Evolutionary conservation across 768 basidiomycete species (phyloP).

Genomic region (Termitomyces heimii): DNA sequence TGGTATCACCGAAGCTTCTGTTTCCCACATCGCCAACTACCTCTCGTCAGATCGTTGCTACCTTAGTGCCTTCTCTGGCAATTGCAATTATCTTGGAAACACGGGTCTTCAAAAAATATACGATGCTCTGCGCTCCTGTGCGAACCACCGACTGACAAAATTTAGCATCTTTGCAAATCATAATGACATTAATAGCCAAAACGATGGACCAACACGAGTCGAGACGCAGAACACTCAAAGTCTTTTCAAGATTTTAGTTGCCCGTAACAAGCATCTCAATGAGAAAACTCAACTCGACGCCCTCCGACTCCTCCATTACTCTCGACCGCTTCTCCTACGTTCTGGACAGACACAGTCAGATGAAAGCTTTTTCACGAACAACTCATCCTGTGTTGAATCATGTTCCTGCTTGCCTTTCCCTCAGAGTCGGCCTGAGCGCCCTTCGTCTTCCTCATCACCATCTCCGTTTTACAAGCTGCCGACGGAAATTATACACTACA

Average conservation of each 20-base stretch:
- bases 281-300: constrained; percentile 38
- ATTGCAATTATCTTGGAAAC: constrained; percentile 48
- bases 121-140: constrained; percentile 26
- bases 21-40: constrained; percentile 39
- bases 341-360: constrained; percentile 10
- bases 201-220: background rate
- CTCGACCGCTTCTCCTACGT: constrained; percentile 45
- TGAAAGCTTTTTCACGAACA: background rate
- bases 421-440: background rate
- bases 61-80: constrained; percentile 45
- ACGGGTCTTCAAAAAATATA: constrained; percentile 40
- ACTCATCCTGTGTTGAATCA: background rate
- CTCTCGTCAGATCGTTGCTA: constrained; percentile 45
- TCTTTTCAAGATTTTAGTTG: constrained; percentile 26
- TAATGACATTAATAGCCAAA: constrained; percentile 16
- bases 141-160: constrained; percentile 41
- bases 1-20: constrained; percentile 35
- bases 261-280: constrained; percentile 38
- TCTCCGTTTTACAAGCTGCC: constrained; percentile 41
- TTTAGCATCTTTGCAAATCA: constrained; percentile 48
- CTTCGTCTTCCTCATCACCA: background rate
- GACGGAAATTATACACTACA: constrained; percentile 49
- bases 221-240: constrained; percentile 22
- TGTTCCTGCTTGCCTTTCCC: background rate
- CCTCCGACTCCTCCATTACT: constrained; percentile 40